Conservation (phyloP, 805 yeast genomes). For the Pachysolen tannophilus region DNA sequence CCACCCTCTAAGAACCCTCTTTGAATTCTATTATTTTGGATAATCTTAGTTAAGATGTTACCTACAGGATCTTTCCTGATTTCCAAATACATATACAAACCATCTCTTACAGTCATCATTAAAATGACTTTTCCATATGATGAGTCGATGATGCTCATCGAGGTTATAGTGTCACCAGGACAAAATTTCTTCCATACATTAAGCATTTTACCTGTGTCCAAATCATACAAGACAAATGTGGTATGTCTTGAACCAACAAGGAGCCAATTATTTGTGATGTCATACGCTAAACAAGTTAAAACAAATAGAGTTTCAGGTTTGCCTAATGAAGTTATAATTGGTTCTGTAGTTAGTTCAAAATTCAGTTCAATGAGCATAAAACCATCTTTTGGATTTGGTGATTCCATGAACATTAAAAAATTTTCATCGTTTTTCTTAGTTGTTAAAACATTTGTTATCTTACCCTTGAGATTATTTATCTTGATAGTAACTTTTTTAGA, state of each 20-base stretch:
- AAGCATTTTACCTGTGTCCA: slow-evolving; percentile 15
- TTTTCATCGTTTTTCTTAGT: slow-evolving; percentile 16
- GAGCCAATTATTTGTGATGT: slow-evolving; percentile 29
- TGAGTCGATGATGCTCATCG: slow-evolving; percentile 32
- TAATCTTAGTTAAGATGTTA: slow-evolving; percentile 17
- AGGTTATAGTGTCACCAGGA: slow-evolving; percentile 64
- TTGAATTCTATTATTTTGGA: slow-evolving; percentile 55
- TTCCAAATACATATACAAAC: slow-evolving; percentile 41
- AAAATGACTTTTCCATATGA: slow-evolving; percentile 15
- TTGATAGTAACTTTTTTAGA: slow-evolving; percentile 24
- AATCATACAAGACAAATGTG: slow-evolving; percentile 48
- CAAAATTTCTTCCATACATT: slow-evolving; percentile 38
- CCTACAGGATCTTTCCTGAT: slow-evolving; percentile 12
- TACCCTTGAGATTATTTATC: no score
- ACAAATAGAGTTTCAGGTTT: slow-evolving; percentile 35
- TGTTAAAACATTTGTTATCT: slow-evolving; percentile 43
- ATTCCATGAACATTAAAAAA: slow-evolving; percentile 42
- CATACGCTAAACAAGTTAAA: slow-evolving; percentile 47
- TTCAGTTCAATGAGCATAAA: slow-evolving; percentile 34
- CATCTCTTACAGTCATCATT: slow-evolving; percentile 57
- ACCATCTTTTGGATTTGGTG: slow-evolving; percentile 59
- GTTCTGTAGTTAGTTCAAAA: slow-evolving; percentile 16
- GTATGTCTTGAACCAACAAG: slow-evolving; percentile 70
- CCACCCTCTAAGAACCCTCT: slow-evolving; percentile 82
- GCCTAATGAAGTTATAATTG: slow-evolving; percentile 7